Evolutionary conservation across 768 basidiomycete species (phyloP).

Genomic region (Mycena latifolia): DNA sequence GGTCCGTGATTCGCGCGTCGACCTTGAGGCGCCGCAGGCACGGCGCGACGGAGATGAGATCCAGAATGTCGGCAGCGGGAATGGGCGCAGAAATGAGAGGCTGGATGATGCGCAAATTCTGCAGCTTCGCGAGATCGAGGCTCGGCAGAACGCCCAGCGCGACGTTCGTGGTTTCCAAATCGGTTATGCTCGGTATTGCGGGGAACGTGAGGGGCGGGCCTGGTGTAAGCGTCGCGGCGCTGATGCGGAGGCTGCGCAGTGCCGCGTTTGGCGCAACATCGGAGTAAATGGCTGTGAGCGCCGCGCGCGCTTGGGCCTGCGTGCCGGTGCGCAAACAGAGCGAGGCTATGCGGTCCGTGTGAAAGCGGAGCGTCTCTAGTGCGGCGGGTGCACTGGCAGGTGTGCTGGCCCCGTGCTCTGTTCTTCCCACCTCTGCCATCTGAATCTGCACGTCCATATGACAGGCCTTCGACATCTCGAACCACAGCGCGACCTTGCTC

Average conservation of each 20-base stretch:
- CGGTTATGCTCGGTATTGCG: constrained; percentile 17
- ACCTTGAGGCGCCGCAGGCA: constrained; percentile 37
- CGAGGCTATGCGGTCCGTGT: constrained; percentile 35
- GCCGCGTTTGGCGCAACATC: neutral
- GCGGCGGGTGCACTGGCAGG: neutral
- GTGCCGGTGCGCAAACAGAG: constrained; percentile 37
- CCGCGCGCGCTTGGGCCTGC: constrained; percentile 36
- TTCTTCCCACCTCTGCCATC: constrained; percentile 13
- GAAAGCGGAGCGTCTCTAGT: constrained; percentile 16
- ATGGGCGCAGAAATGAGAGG: constrained; percentile 42
- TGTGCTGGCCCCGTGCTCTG: constrained; percentile 4
- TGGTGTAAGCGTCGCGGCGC: constrained; percentile 13
- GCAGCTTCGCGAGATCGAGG: constrained; percentile 35
- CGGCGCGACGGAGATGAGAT: constrained; percentile 36
- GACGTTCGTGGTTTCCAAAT: constrained; percentile 41
- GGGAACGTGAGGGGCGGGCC: constrained; percentile 27
- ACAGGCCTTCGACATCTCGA: constrained; percentile 44
- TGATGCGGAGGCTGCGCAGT: constrained; percentile 26
- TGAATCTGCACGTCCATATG: constrained; percentile 40
- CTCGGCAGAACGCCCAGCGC: constrained; percentile 37
- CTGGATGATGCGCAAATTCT: constrained; percentile 38
- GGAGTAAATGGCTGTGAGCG: constrained; percentile 38
- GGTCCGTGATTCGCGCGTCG: constrained; percentile 39
- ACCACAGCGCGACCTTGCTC: constrained; percentile 48
- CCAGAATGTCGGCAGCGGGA: constrained; percentile 34